A percentile compares a stretch with the other conserved stretches of the same genome.
Evolutionary conservation across 306 rosid genomes (phyloP).

Genomic region (Cicer pinnatifidum): DNA sequence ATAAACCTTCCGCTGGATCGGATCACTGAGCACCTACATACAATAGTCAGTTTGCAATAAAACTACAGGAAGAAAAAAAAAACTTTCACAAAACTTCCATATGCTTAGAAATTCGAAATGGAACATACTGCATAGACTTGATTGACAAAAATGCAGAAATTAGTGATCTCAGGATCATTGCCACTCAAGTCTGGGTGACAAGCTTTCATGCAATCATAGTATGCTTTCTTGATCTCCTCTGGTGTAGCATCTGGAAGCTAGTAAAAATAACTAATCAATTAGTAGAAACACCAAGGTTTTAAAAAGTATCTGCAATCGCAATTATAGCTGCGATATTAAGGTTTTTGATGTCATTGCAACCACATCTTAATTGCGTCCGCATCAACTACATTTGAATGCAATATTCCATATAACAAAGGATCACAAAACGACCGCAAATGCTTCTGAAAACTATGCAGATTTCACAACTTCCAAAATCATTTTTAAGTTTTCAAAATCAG

Average conservation of each 20-base stretch:
- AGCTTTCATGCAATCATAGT: constrained; percentile 82
- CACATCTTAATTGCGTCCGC: neutral
- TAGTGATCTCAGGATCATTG: constrained; percentile 66
- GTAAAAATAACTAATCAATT: constrained; percentile 33
- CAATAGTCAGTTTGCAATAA: constrained; percentile 44
- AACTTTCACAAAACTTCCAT: neutral
- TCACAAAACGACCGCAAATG: neutral
- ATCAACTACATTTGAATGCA: neutral
- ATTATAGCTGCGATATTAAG: neutral
- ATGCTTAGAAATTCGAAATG: constrained; percentile 33
- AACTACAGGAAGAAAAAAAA: constrained; percentile 6
- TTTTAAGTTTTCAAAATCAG: too few relatives aligned
- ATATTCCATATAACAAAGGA: neutral
- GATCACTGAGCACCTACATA: constrained; percentile 78
- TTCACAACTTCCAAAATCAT: too few relatives aligned
- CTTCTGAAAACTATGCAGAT: neutral
- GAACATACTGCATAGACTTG: constrained; percentile 72
- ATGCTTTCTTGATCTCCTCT: constrained; percentile 71
- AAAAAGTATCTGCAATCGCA: neutral
- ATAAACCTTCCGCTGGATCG: constrained; percentile 75
- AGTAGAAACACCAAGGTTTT: constrained; percentile 18
- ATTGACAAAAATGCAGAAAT: constrained; percentile 85
- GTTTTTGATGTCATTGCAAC: neutral
- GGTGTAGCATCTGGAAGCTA: constrained; percentile 88
- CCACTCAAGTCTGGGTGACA: constrained; percentile 92